Percentiles rank a stretch among this genome's conserved stretches.
phyloP scores from a whole-genome alignment of 257 asterid genomes.

The Salvia rosmarinus region DNA sequence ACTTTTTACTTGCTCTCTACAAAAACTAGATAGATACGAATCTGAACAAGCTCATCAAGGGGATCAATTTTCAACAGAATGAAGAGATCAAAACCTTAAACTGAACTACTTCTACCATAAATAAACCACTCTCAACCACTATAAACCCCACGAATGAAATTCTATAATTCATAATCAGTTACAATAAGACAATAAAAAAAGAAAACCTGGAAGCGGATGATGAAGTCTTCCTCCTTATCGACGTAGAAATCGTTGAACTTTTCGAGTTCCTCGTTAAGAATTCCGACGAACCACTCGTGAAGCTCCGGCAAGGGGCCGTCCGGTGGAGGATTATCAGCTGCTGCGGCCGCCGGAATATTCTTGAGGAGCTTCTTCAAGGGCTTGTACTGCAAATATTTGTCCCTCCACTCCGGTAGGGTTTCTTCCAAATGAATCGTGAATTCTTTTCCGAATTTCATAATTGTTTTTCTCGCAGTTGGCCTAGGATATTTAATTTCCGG shows the following conservation, averaged over 20 bases:
- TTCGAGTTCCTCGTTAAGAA: conserved; percentile 76
- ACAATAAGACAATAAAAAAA: background rate
- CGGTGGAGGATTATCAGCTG: conserved; percentile 38
- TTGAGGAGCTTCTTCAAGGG: conserved; percentile 82
- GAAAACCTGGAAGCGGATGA: conserved; percentile 87
- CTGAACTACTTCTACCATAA: background rate
- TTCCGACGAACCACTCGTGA: conserved; percentile 72
- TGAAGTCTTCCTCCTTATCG: conserved; percentile 92
- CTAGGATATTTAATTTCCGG: background rate
- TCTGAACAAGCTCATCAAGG: conserved; percentile 22
- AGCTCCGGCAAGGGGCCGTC: conserved; percentile 42
- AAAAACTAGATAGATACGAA: conserved; percentile 22
- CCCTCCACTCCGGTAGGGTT: conserved; percentile 95
- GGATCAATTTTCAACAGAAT: conserved; percentile 20
- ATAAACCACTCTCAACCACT: background rate
- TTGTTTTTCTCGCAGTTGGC: background rate
- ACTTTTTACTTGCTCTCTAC: conserved; percentile 13
- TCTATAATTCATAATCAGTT: background rate
- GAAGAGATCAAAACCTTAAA: conserved; percentile 14
- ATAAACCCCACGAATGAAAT: background rate
- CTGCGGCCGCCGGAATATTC: conserved; percentile 48
- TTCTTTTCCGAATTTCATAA: conserved; percentile 90
- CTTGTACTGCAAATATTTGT: conserved; percentile 80
- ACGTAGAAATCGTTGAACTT: conserved; percentile 96
- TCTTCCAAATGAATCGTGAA: conserved; percentile 76